Base-by-base conservation (phyloP, 1,284 basidiomycete genomes). In the Cutaneotrichosporon cutaneum region DNA sequence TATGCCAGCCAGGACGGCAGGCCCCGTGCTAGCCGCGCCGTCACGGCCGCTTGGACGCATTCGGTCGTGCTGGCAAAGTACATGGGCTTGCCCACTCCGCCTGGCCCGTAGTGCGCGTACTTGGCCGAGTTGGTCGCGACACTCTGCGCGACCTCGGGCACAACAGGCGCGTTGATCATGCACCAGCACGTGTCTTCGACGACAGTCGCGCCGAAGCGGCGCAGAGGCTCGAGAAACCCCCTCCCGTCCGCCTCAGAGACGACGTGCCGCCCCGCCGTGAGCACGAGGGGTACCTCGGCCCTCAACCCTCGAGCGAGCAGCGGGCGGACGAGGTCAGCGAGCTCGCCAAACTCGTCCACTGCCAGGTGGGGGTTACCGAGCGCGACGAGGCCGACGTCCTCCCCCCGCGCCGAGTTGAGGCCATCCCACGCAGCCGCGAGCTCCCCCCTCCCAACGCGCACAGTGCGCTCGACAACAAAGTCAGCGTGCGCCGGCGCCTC, bases 41-140 rank as follows among this genome's bases (percentile, higher is more conserved):
- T 39, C 33, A 45, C 54, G 3, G 61, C 61, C 1, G 61, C 61
- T 3, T 56, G 39, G 39, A 62, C 54, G 27, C 61, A 62, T 11
- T 32, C 53, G 2, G 47, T 50, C 6, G 45, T 42, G 42, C 47
- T 47, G 26, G 30, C 48, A 56, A 62, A 56, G 47, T 56, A 58
- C 54, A 59, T 59, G 2, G 52, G 52, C 35, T 54, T 54, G 1
- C 58, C 52, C 16, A 39, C 21, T 6, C 45, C 56, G 22, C 62
- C 59, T 6, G 62, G 55, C 8, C 62, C 62, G 33, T 63, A 63
- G 36, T 63, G 62, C 9, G 62, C 62, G 24, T 63, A 63, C 47
- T 63, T 63, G 33, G 58, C 62, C 27, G 58, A 60, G 47, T 51
- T 58, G 6, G 62, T 63, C 27, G 51, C 36, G 7, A 63, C 50